Base-by-base conservation (phyloP, 1,139 yeast species). In the Geotrichum siamense region DNA sequence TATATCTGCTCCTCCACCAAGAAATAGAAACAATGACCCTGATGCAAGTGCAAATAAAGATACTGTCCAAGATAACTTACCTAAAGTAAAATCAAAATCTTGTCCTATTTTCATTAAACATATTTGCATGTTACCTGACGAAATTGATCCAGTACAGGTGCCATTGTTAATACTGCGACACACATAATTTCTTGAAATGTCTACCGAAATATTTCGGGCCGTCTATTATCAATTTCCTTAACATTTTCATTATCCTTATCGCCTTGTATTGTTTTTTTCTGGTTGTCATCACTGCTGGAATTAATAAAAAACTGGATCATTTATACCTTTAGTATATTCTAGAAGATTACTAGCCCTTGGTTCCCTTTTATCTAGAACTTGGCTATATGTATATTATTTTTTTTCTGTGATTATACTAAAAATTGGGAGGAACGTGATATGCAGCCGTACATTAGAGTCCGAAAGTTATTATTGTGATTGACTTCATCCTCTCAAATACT, bases 1-100 rank as follows among this genome's bases (percentile, higher is more conserved):
- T 1, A 68, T 64, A 53, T 70, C 75, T 1, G 74, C 69, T 22
- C 69, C 49, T 17, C 67, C 69, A n/a, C 74, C 72, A 61, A 66
- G 62, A 12, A 71, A 47, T 23, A 70, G 54, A 29, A 71, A 54
- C 38, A 67, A 62, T 1, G 73, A 56, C 17, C 74, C 75, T 41
- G 66, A 63, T 1, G 71, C 72, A 17, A 70, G 55, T 37, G 61
- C 59, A 26, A 69, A 64, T 15, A 70, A 60, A 10, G 68, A 59
- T 10, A 66, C 59, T 6, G 68, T 58, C 75, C 75, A 70, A 1
- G 72, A 63, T 10, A 70, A 53, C 28, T 56, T 46, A 22, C 72
- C 72, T 31, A 72, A 72, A 6, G 56, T 42, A 5, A 67, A 56
- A 26, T 56, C 45, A 45, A 69, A 70, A 35, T 61, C 53, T 3